Evolutionary conservation across 2,329 filamentous ascomycete species (phyloP).

Genomic region (Gremmenia infestans): DNA sequence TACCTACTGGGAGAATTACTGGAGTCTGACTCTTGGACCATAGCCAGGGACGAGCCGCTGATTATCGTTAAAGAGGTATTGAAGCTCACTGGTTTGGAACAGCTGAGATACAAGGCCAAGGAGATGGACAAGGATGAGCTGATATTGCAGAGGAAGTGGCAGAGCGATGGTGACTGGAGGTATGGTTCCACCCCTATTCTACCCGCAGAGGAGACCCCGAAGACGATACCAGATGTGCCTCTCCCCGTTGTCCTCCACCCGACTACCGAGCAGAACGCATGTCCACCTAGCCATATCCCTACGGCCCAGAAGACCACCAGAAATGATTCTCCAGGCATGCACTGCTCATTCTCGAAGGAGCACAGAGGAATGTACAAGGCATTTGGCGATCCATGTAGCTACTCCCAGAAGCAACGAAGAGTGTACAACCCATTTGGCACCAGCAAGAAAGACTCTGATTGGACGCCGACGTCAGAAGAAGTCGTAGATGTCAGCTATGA

Average conservation of each 20-base stretch:
- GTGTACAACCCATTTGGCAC: too few species aligned
- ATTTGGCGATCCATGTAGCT: too few species aligned
- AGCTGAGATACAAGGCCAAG: constrained; percentile 44
- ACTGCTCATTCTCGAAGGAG: too few species aligned
- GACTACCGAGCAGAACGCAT: neutral
- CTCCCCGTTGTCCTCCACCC: neutral
- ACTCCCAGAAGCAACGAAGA: too few species aligned
- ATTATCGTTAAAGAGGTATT: constrained; percentile 53
- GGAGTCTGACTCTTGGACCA: constrained; percentile 2
- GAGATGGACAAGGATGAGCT: constrained; percentile 52
- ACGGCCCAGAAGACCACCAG: too few species aligned
- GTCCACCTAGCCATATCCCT: too few species aligned
- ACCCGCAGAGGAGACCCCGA: neutral
- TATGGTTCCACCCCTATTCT: constrained; percentile 4
- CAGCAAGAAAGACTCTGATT: too few species aligned
- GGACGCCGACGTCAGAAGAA: too few species aligned
- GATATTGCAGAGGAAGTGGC: constrained; percentile 53
- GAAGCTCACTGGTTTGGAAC: constrained; percentile 45
- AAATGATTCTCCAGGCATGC: too few species aligned
- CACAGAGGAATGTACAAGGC: too few species aligned
- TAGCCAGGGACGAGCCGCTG: constrained; percentile 27
- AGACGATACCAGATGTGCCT: neutral
- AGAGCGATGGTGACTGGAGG: constrained; percentile 33
- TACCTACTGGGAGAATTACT: constrained; percentile 4
- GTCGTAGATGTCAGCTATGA: too few species aligned